Evolutionary conservation across 306 rosid species (phyloP), one percentile per base, ranked within the genome.

Genomic region (Acacia confusa): DNA sequence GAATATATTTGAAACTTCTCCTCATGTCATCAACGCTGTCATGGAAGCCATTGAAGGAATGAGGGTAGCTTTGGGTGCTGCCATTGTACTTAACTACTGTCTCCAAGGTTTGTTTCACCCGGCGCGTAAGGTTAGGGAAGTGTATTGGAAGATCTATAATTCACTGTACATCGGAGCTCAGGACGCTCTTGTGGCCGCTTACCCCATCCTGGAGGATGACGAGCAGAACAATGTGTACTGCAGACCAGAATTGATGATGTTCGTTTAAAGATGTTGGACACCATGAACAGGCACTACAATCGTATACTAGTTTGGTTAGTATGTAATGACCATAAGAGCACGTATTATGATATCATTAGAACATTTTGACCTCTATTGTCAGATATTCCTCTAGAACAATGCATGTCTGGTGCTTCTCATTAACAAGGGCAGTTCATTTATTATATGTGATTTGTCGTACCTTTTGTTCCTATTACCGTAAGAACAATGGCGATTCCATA

Each of bases 11-110:
- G 98, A 95, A 86, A 95, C 98, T 12, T 95, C 98, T 3, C 98
- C 98, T 0, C 98, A 95, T 30, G 97, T 95, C 36, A 95, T 95
- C 76, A 95, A 95, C 38, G 98, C 98, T 3, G 98, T 95, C 53
- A 95, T 89, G 98, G 98, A 95, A 87, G 98, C 98, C 75, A 88
- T 95, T 22, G 98, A 95, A 86, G 98, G 98, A 77, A 92, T 92
- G 98, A 87, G 98, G 82, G 97, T 95, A 76, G 98, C 98, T 3
- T 85, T 95, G 84, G 98, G 98, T 22, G 91, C 97, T 50, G 97
- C 98, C 6, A 44, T 92, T 24, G 89, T 95, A 48, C 95, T 95
- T 4, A 95, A 92, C 84, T 91, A 91, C 83, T 91, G 96, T 78
- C 91, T 91, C 30, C 96, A 89, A 80, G 96, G 93, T 17, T 90